Evolutionary conservation across 495 filamentous ascomycete genomes (phyloP), one percentile per base, ranked within the genome.

Genomic region (Ramalina peruviana): DNA sequence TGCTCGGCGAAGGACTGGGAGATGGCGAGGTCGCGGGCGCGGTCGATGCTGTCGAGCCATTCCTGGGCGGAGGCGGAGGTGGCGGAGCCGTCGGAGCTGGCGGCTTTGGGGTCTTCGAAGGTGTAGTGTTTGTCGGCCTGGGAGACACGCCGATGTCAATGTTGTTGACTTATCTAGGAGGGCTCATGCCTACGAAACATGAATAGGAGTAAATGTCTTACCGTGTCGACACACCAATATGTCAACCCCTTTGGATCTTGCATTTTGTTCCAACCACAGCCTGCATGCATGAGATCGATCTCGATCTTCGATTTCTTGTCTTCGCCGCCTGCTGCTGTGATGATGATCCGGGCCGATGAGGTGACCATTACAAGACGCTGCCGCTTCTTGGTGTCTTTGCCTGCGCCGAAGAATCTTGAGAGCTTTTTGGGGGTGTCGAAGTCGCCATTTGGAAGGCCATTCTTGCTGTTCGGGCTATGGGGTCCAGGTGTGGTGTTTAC

Each of bases 291-390:
- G 27, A 97, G 70, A 30, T 85, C 84, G 39, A 97, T 81, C 57
- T 97, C 92, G 52, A 83, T 69, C 63, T 99, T 99, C 33, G 86
- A 74, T 61, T 89, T 88, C 69, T 99, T 99, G 59, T 97, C 89
- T 54, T 95, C 92, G 0, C 92, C 90, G 1, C 88, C 88, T 23
- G 92, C 78, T n/a, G 90, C 86, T 9, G 85, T 87, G 58, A 99
- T 68, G 46, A 99, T 82, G 42, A 97, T 81, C 36, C 90, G 80
- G 17, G 80, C 93, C 54, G 82, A 83, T 1, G 86, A 92, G 5
- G 93, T 99, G 51, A 99, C 77, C 85, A 99, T 94, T 11, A 97
- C 92, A 46, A 97, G 67, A 36, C 93, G 75, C 62, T 94, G 88
- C 41, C 88, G 72, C 64, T 94, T 94, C 66, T 97, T 97, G n/a